A percentile compares a stretch with the other conserved stretches of the same genome.
phyloP scores from a whole-genome alignment of 2,329 filamentous ascomycete species.

The Aspergillus sclerotialis region DNA sequence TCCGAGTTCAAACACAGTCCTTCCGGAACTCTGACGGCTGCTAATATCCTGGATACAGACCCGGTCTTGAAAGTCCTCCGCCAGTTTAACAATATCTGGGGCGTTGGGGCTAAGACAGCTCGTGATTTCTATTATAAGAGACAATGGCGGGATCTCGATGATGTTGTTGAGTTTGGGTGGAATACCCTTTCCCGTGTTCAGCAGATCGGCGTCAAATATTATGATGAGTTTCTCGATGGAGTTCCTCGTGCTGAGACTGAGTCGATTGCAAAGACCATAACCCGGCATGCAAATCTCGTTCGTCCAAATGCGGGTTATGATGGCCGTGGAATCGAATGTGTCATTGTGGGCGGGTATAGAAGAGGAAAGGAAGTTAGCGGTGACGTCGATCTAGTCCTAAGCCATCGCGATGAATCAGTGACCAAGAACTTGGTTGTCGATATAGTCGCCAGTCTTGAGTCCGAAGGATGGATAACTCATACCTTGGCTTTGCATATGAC shows the following conservation, averaged over 20 bases:
- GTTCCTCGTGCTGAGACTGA: conserved; percentile 71
- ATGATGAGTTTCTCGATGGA: conserved; percentile 69
- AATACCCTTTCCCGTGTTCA: conserved; percentile 65
- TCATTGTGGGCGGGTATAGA: conserved; percentile 74
- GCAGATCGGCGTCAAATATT: conserved; percentile 91
- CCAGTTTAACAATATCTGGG: conserved; percentile 80
- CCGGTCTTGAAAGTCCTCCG: conserved; percentile 57
- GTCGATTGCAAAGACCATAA: conserved; percentile 56
- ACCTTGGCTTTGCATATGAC: conserved; percentile 64
- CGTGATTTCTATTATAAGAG: conserved; percentile 70
- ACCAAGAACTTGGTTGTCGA: conserved; percentile 65
- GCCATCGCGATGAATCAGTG: conserved; percentile 62
- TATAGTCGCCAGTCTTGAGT: conserved; percentile 66
- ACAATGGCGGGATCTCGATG: conserved; percentile 76
- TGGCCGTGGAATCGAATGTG: conserved; percentile 45
- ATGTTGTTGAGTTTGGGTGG: conserved; percentile 82
- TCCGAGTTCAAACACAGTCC: conserved; percentile 60
- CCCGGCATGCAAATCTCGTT: conserved; percentile 59
- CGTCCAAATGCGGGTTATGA: conserved; percentile 39
- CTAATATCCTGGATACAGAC: conserved; percentile 57
- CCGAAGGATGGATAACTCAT: conserved; percentile 67
- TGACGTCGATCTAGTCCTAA: conserved; percentile 81
- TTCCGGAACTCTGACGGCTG: conserved; percentile 56
- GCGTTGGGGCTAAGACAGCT: conserved; percentile 77
- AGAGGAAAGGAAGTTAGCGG: conserved; percentile 67